Evolutionary conservation across 2,329 filamentous ascomycete species (phyloP).

Genomic region (Didymella pomorum): DNA sequence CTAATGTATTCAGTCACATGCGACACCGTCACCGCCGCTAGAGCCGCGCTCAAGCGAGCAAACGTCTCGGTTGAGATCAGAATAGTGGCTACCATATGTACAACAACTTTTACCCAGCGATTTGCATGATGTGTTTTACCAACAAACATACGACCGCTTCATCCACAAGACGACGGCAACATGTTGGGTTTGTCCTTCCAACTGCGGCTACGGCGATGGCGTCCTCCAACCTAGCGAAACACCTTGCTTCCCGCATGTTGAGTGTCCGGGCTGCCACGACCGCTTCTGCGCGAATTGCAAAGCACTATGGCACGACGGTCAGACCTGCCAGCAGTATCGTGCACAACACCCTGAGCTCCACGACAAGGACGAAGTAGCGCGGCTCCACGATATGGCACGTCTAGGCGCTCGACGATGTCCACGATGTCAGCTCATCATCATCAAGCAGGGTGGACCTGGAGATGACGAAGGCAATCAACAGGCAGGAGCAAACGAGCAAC

Average conservation of each 20-base stretch:
- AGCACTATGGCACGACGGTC: background rate
- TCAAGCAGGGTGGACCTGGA: conserved; percentile 2
- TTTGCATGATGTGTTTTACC: background rate
- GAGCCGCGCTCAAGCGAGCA: background rate
- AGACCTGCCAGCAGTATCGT: conserved; percentile 8
- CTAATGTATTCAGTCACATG: conserved; percentile 1
- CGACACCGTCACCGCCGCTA: background rate
- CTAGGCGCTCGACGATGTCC: conserved; percentile 12
- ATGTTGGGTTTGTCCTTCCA: conserved; percentile 2
- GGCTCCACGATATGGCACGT: conserved; percentile 1
- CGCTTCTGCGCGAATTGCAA: conserved; percentile 6
- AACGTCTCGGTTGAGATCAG: background rate
- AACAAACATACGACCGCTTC: conserved; percentile 2
- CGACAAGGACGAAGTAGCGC: background rate
- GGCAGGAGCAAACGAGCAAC: background rate
- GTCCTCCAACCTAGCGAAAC: background rate
- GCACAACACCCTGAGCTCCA: background rate
- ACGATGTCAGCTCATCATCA: conserved; percentile 9
- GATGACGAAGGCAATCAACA: background rate
- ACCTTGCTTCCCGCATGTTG: conserved; percentile 3
- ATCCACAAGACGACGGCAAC: background rate
- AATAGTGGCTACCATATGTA: conserved; percentile 3
- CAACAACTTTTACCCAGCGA: background rate
- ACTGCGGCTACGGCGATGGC: conserved; percentile 1
- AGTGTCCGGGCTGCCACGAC: conserved; percentile 2